Percentiles rank a stretch among this genome's conserved stretches.
Conservation (phyloP, 305 asterid genomes). For the Petunia hybrid region DNA sequence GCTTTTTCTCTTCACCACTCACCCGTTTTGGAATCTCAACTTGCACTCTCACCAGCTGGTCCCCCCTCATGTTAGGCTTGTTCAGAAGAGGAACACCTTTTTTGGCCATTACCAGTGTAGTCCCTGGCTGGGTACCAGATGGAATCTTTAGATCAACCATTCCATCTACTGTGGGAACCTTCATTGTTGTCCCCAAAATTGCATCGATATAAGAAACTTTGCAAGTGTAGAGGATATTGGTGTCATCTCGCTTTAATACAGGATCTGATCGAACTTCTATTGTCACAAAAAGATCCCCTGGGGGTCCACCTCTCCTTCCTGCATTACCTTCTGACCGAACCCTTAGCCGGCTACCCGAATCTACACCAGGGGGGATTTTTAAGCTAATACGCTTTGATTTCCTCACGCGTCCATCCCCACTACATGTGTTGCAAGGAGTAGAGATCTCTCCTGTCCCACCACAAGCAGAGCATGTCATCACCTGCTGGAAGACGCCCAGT, state of each 20-base stretch:
- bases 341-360: conserved; percentile 83
- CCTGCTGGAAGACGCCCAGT: conserved; percentile 94
- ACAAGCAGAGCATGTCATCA: conserved; percentile 84
- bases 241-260: conserved; percentile 76
- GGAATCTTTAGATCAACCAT: conserved; percentile 88
- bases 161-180: conserved; percentile 96
- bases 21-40: conserved; percentile 95
- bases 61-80: conserved; percentile 83
- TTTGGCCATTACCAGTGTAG: conserved; percentile 89
- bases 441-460: conserved; percentile 82
- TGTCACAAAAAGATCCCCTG: conserved; percentile 85
- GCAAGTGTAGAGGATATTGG: conserved; percentile 82
- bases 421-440: conserved; percentile 84
- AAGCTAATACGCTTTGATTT: conserved; percentile 92
- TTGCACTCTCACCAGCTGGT: conserved; percentile 90
- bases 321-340: conserved; percentile 93
- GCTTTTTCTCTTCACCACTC: conserved; percentile 85
- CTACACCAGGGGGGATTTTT: conserved; percentile 94
- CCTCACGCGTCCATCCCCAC: conserved; percentile 82
- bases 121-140: conserved; percentile 91
- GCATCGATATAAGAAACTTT: conserved; percentile 90
- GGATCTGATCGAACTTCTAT: conserved; percentile 81
- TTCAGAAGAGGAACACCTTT: conserved; percentile 83
- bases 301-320: conserved; percentile 88
- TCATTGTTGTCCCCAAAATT: conserved; percentile 77